Evolutionary conservation across 208 protist species (phyloP).

Genomic region (Trypanosoma cruzi): DNA sequence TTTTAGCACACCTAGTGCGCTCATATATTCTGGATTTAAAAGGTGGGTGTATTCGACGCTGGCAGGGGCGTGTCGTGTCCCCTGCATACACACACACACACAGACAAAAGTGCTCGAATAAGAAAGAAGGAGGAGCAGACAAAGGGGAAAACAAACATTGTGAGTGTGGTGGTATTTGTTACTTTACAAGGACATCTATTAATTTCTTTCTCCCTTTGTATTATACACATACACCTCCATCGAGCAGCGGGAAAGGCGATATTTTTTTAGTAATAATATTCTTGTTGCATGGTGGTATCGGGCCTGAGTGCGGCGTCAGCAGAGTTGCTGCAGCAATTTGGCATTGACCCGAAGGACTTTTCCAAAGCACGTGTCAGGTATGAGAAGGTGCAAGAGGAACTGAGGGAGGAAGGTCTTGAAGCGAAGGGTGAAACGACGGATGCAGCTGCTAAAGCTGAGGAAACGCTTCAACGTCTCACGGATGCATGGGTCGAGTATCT

Average conservation of each 20-base stretch:
- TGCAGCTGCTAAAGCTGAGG: constrained; percentile 12
- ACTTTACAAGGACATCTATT: neutral
- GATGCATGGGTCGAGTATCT: constrained; percentile 34
- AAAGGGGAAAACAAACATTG: no score
- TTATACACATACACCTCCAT: neutral
- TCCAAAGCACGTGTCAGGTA: constrained; percentile 65
- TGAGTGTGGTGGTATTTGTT: no score
- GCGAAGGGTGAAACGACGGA: constrained; percentile 41
- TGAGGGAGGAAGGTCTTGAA: neutral
- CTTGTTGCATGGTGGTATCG: constrained; percentile 46
- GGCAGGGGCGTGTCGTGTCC: no score
- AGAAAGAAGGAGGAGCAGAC: no score
- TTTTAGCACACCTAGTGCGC: neutral
- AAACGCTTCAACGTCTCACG: constrained; percentile 5
- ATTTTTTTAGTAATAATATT: neutral
- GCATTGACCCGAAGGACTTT: constrained; percentile 81
- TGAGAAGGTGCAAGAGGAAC: constrained; percentile 39
- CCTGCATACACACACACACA: neutral
- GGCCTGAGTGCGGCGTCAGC: constrained; percentile 48
- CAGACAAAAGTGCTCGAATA: no score
- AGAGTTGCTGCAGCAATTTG: constrained; percentile 65
- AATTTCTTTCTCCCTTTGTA: neutral
- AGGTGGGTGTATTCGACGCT: neutral
- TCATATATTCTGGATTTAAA: neutral
- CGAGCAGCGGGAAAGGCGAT: neutral